Base-by-base conservation (phyloP, 225 moss, liverwort and hornwort genomes). In the Physcomitrium patens region DNA sequence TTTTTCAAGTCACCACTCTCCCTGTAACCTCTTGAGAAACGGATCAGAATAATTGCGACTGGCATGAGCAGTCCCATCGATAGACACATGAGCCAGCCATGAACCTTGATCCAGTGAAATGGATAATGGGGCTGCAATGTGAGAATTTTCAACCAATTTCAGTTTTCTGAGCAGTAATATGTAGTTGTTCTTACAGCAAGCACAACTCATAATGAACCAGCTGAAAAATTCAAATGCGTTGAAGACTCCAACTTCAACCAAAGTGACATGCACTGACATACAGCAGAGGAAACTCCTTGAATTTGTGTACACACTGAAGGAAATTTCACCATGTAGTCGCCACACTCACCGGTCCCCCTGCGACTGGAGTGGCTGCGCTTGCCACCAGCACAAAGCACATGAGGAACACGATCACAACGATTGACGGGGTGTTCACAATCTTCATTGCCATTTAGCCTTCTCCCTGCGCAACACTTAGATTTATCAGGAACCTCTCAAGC, bases 51-150 rank as follows among this genome's bases (percentile, higher is more conserved):
- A 10, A 83, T 80, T 18, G 84, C 95, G 17, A 91, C 65, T 0
- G 93, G 95, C 78, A 93, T 81, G 23, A 93, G 28, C 23, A 93
- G 72, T 7, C 95, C 95, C 84, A 90, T 81, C 13, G 86, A 86
- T 1, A 76, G 28, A 90, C 95, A 93, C 95, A 96, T 89, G 59
- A 91, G 84, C 78, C 83, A 91, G 8, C 91, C 93, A 31, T 91
- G 93, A 0, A 91, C 65, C 50, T 49, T 82, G 15, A 88, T 76
- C 89, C 87, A 91, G 68, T 78, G 8, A 0, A 84, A 64, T 12
- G 87, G 91, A 12, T 0, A 84, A 0, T 0, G 15, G 60, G 0
- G 1, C 84, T 81, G 86, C 52, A 0, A 56, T 37, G 31, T 37
- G 31, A 37, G 31, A 24, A 79, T 43, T 43, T 11, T 16, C 24